These are phyloP conservation scores for Hyphodiscus sp. DNA, from an alignment of 2,329 filamentous ascomycete species.

Conservation along the genomic window DNA sequence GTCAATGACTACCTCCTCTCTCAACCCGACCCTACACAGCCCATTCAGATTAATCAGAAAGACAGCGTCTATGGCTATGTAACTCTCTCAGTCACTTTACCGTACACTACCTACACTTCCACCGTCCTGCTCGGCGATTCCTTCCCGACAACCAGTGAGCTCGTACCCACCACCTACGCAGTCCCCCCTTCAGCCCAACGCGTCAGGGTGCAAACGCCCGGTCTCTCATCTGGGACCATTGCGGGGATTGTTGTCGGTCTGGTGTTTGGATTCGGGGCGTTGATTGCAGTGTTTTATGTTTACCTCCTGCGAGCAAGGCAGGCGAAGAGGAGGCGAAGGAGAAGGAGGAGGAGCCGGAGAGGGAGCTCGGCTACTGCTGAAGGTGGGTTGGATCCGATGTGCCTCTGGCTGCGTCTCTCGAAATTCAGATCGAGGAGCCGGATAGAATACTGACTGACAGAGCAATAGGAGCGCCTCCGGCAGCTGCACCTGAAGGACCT, in stretches of 20 bases:
- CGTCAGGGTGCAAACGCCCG: not conserved
- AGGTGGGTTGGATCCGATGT: not conserved
- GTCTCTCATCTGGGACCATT: conserved; percentile 10
- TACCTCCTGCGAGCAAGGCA: conserved; percentile 13
- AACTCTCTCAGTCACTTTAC: conserved; percentile 5
- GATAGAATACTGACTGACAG: not conserved
- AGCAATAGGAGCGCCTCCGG: too few species aligned
- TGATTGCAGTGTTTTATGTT: conserved; percentile 16
- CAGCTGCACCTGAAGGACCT: too few species aligned
- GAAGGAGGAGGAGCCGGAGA: conserved; percentile 1
- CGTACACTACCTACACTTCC: conserved; percentile 7
- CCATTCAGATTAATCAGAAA: not conserved
- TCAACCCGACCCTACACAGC: not conserved
- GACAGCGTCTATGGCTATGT: not conserved
- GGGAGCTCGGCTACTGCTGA: not conserved
- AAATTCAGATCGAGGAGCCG: too few species aligned
- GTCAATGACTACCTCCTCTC: not conserved
- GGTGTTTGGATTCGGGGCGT: conserved; percentile 2
- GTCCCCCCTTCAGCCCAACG: not conserved
- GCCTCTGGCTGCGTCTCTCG: too few species aligned
- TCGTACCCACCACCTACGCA: not conserved
- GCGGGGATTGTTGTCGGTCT: conserved; percentile 18
- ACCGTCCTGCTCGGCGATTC: conserved; percentile 5
- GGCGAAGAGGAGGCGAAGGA: conserved; percentile 1
- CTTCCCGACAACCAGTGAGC: not conserved